Evolutionary conservation across 2,329 filamentous ascomycete species (phyloP).

Genomic region (Cladosporium austrohemisphaericum): DNA sequence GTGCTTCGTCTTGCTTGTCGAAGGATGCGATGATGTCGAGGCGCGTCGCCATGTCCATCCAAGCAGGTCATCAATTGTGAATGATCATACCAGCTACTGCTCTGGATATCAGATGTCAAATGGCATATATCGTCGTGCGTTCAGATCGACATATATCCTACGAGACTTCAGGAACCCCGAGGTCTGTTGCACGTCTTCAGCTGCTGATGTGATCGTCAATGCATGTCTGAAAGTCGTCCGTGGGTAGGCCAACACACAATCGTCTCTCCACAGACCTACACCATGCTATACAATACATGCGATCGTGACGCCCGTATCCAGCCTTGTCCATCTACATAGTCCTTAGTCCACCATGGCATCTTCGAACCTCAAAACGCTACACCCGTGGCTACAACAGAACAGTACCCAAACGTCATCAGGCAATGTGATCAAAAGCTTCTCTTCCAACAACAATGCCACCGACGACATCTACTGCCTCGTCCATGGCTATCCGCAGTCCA

Average conservation of each 20-base stretch:
- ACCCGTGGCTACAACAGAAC: conserved; percentile 29
- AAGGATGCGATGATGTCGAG: no score
- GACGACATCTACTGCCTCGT: conserved; percentile 41
- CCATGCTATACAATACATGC: background rate
- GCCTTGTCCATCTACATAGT: background rate
- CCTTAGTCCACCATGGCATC: conserved; percentile 22
- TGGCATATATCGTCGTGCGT: no score
- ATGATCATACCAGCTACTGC: no score
- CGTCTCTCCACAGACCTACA: no score
- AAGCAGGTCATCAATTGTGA: no score
- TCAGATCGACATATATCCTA: no score
- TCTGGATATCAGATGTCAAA: no score
- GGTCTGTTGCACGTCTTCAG: background rate
- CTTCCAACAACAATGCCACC: conserved; percentile 30
- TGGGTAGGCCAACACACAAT: no score
- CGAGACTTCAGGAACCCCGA: no score
- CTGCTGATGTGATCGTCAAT: conserved; percentile 3
- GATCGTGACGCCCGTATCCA: background rate
- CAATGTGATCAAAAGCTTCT: conserved; percentile 31
- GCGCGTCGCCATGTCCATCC: no score
- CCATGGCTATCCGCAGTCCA: conserved; percentile 47
- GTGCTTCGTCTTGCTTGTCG: no score
- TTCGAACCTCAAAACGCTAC: conserved; percentile 26
- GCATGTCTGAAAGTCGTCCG: no score
- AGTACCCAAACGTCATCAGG: conserved; percentile 20